Conservation (phyloP, 2,329 filamentous ascomycete species). For the Penicillium psychrosexuale region DNA sequence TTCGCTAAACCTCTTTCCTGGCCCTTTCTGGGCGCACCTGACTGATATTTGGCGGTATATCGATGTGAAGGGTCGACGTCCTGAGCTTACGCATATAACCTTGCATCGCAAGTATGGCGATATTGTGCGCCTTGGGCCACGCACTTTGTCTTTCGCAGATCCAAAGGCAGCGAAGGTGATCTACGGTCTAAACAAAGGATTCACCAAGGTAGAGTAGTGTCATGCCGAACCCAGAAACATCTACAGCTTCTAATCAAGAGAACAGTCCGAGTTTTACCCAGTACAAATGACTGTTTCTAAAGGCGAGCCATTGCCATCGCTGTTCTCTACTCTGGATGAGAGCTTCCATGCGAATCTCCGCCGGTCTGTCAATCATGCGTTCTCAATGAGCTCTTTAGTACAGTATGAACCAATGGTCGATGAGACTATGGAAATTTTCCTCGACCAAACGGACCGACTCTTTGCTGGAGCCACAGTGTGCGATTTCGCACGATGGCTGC, state of each 20-base stretch:
- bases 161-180: conserved; percentile 63
- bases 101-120: conserved; percentile 71
- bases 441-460: conserved; percentile 58
- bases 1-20: conserved; percentile 47
- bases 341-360: conserved; percentile 72
- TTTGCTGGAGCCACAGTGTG: conserved; percentile 40
- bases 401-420: conserved; percentile 80
- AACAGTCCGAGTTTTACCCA: conserved; percentile 18
- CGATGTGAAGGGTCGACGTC: conserved; percentile 62
- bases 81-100: conserved; percentile 65
- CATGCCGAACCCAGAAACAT: too few relatives aligned
- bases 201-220: conserved; percentile 61
- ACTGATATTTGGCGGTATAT: conserved; percentile 73
- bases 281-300: conserved; percentile 18
- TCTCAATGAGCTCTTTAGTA: conserved; percentile 72
- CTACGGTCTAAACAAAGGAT: conserved; percentile 79
- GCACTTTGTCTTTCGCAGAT: conserved; percentile 67
- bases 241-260: not conserved
- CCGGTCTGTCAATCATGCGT: conserved; percentile 71
- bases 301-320: conserved; percentile 15
- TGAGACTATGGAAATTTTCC: conserved; percentile 68
- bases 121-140: conserved; percentile 72
- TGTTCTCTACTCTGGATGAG: conserved; percentile 49
- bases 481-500: conserved; percentile 56
- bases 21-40: conserved; percentile 64